Evolutionary conservation across 306 rosid species (phyloP).

Genomic region (Fragaria vesca): DNA sequence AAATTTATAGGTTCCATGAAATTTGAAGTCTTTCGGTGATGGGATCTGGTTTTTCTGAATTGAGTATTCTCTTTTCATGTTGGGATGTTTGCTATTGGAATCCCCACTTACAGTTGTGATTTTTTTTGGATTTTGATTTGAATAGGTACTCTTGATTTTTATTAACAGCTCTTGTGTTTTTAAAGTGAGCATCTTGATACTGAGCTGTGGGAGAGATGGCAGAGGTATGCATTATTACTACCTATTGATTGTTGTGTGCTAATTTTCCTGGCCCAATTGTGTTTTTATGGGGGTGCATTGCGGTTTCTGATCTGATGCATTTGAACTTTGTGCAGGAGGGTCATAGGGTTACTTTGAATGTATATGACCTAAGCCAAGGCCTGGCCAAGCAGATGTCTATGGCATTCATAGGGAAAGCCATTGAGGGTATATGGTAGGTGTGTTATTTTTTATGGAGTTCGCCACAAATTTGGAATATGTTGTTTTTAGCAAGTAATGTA

Average conservation of each 20-base stretch:
- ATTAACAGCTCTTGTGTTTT: background rate
- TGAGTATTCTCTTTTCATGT: background rate
- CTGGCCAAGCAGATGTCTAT: conserved; percentile 84
- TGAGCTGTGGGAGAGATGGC: conserved; percentile 47
- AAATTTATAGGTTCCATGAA: background rate
- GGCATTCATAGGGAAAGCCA: conserved; percentile 79
- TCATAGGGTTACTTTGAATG: conserved; percentile 64
- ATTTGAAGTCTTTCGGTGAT: background rate
- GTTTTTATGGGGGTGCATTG: background rate
- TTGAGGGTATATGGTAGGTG: conserved; percentile 89
- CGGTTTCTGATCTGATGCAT: background rate
- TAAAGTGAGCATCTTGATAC: background rate
- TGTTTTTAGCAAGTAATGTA: background rate
- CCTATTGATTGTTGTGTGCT: background rate
- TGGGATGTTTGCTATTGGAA: background rate
- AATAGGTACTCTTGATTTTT: conserved; percentile 1
- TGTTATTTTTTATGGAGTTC: background rate
- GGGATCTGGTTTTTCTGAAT: background rate
- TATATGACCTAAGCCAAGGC: conserved; percentile 94
- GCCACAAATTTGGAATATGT: background rate
- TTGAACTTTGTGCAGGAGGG: conserved; percentile 61
- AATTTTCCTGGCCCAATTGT: background rate
- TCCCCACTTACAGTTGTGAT: background rate
- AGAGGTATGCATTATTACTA: conserved; percentile 48
- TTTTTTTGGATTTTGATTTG: conserved; percentile 5